These are phyloP conservation scores for Pythium insidiosum DNA, from an alignment of 352 stramenopile species.

Conservation along the genomic window DNA sequence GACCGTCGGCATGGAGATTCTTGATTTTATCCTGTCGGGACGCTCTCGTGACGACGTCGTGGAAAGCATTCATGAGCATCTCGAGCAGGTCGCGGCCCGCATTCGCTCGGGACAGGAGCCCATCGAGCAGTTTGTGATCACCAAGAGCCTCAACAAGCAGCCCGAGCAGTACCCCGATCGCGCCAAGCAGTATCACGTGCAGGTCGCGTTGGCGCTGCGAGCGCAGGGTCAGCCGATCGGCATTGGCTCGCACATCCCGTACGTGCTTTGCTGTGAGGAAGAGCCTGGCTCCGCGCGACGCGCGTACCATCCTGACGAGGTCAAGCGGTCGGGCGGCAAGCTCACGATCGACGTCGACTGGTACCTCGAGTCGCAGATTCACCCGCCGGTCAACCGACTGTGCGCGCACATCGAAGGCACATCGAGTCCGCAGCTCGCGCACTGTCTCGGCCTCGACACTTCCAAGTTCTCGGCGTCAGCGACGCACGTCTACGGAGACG, in stretches of 20 bases:
- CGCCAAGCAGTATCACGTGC: slow-evolving; percentile 95
- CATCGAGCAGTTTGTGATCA: slow-evolving; percentile 98
- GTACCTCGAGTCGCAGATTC: slow-evolving; percentile 96
- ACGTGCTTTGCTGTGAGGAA: slow-evolving; percentile 93
- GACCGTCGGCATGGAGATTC: slow-evolving; percentile 92
- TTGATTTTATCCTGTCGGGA: slow-evolving; percentile 97
- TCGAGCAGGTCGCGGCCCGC: slow-evolving; percentile 86
- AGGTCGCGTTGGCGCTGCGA: slow-evolving; percentile 96
- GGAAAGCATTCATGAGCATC: slow-evolving; percentile 94
- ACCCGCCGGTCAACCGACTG: slow-evolving; percentile 96
- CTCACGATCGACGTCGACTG: slow-evolving; percentile 94
- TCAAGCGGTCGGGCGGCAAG: slow-evolving; percentile 60
- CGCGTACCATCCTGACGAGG: slow-evolving; percentile 86
- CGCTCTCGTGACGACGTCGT: slow-evolving; percentile 93
- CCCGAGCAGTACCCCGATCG: slow-evolving; percentile 97
- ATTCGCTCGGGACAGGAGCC: slow-evolving; percentile 93
- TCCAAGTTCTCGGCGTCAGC: slow-evolving; percentile 88
- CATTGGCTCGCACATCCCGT: slow-evolving; percentile 98
- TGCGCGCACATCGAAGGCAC: slow-evolving; percentile 99
- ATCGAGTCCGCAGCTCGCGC: slow-evolving; percentile 89
- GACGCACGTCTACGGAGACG: slow-evolving; percentile 71
- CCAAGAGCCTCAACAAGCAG: slow-evolving; percentile 99
- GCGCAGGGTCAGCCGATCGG: slow-evolving; percentile 94
- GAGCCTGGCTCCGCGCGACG: slow-evolving; percentile 60
- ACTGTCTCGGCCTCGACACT: slow-evolving; percentile 95